Conservation (phyloP, 208 protist genomes). For the Blastocrithidia nonstop region DNA sequence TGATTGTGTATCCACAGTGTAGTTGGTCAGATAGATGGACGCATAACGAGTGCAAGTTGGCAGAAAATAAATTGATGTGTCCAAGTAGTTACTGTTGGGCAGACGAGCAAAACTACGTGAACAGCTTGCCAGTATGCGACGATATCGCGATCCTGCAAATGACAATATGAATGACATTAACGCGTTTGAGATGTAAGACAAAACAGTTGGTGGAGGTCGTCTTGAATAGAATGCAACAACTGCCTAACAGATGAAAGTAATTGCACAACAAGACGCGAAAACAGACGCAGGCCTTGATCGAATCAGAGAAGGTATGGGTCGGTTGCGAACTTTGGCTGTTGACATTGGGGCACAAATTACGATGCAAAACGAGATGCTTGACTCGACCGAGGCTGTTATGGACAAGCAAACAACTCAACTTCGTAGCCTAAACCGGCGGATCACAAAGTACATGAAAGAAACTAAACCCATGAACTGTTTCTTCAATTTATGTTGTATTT, state of each 20-base stretch:
- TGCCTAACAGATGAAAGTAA: constrained; percentile 38
- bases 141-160: constrained; percentile 3
- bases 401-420: constrained; percentile 32
- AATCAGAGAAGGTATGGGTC: constrained; percentile 32
- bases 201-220: constrained; percentile 31
- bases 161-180: constrained; percentile 17
- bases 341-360: constrained; percentile 49
- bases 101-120: constrained; percentile 34
- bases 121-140: constrained; percentile 28
- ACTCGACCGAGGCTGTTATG: constrained; percentile 41
- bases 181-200: no score
- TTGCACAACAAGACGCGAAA: constrained; percentile 42
- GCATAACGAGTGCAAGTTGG: constrained; percentile 12
- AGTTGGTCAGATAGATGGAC: constrained; percentile 36
- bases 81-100: constrained; percentile 23
- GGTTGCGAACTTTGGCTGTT: constrained; percentile 28
- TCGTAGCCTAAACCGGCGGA: constrained; percentile 23
- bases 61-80: constrained; percentile 15
- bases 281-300: constrained; percentile 41
- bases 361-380: constrained; percentile 50
- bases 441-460: constrained; percentile 39
- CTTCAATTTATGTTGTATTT: constrained; percentile 32
- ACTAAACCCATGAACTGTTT: constrained; percentile 46
- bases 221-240: constrained; percentile 49
- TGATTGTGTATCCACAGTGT: constrained; percentile 25